A percentile compares a stretch with the other conserved stretches of the same genome.
Evolutionary conservation across 768 basidiomycete species (phyloP).

Genomic region (Arthromyces matolae): DNA sequence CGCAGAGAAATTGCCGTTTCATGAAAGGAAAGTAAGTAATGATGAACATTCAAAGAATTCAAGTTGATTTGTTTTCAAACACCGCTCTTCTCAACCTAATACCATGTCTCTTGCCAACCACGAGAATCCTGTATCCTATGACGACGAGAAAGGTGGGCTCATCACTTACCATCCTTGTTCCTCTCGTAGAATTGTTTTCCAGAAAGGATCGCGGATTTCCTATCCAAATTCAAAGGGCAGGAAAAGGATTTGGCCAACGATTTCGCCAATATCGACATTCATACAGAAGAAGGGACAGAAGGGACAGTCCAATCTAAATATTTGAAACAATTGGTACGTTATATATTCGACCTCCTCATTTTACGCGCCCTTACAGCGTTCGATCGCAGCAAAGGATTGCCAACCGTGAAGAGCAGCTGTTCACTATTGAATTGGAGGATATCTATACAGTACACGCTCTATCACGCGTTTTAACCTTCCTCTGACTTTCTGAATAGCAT

Average conservation of each 20-base stretch:
- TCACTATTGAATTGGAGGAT: slow-evolving; percentile 88
- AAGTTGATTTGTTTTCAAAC: slow-evolving; percentile 28
- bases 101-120: slow-evolving; percentile 66
- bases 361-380: slow-evolving; percentile 22
- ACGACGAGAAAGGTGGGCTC: slow-evolving; percentile 61
- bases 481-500: slow-evolving; percentile 42
- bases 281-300: slow-evolving; percentile 39
- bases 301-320: slow-evolving; percentile 62
- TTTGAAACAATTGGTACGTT: slow-evolving; percentile 74
- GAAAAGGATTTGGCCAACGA: slow-evolving; percentile 65
- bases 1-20: slow-evolving; percentile 14
- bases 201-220: slow-evolving; percentile 71
- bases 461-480: not conserved
- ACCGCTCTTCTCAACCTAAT: slow-evolving; percentile 29
- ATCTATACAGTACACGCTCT: slow-evolving; percentile 56
- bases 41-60: slow-evolving; percentile 3
- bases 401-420: slow-evolving; percentile 88
- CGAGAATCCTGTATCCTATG: slow-evolving; percentile 62
- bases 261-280: slow-evolving; percentile 67
- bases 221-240: slow-evolving; percentile 62
- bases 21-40: slow-evolving; percentile 4
- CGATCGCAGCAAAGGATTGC: slow-evolving; percentile 77
- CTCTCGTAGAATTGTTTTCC: slow-evolving; percentile 8
- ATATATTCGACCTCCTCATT: slow-evolving; percentile 21
- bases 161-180: not conserved